These are phyloP conservation scores for Medicago ruthenica DNA, from an alignment of 306 rosid species.

Conservation along the genomic window DNA sequence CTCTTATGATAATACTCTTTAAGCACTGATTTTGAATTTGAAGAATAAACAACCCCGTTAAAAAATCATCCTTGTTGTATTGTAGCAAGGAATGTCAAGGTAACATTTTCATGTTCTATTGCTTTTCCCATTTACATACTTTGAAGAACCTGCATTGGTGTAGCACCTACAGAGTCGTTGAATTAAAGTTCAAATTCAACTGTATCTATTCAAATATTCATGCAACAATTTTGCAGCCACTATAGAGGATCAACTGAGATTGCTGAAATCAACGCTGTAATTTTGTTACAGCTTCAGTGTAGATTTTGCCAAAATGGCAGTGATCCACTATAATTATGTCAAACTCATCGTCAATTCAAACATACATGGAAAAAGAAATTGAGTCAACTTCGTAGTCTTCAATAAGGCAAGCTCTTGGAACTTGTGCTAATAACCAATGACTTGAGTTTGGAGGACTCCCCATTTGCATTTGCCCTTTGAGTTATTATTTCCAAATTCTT, in stretches of 20 bases:
- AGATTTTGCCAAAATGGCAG: background rate
- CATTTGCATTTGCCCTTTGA: constrained; percentile 67
- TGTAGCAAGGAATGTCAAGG: no score
- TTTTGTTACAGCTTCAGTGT: background rate
- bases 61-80: no score
- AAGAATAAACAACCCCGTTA: no score
- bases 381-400: constrained; percentile 1
- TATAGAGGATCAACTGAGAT: background rate
- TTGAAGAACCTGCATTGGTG: background rate
- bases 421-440: constrained; percentile 84
- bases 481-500: constrained; percentile 91
- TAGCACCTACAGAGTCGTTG: background rate
- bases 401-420: constrained; percentile 92
- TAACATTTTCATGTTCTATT: background rate
- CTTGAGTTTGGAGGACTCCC: constrained; percentile 64
- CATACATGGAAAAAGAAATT: background rate
- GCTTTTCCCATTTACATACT: constrained; percentile 1
- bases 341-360: background rate
- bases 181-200: background rate
- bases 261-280: background rate
- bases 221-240: background rate
- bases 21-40: no score
- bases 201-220: background rate
- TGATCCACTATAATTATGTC: background rate
- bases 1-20: no score